Evolutionary conservation across 148 eudicot species (phyloP), one percentile per base, ranked within the genome.

Genomic region (Silene conica): DNA sequence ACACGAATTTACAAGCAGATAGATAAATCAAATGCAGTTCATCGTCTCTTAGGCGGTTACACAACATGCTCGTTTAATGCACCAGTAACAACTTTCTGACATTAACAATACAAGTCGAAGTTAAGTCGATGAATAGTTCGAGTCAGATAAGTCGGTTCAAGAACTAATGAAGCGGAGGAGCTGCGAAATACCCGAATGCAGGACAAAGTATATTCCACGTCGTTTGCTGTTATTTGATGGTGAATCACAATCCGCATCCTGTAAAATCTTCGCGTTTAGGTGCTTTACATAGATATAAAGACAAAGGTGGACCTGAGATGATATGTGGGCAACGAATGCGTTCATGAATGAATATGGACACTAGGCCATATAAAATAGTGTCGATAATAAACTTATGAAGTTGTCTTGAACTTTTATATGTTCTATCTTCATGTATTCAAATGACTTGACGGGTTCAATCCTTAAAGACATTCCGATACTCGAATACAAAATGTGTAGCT

Each of bases 221-320:
- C 96, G 41, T 77, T 81, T 70, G 60, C 84, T 28, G 96, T 86
- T 67, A 95, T 82, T 83, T 95, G 99, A 76, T 92, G 86, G 83
- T 95, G 99, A 61, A 87, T 23, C 5, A 92, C 99, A 21, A 95
- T 68, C 87, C 99, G 83, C 20, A 95, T 59, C 75, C 97, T 95
- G 92, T 75, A 78, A 66, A 20, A 12, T 16, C 43, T 38, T 38
- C 43, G 43, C 9, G 0, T 38, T 38, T 38, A 38, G 43, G 9
- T 38, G 43, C 43, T 38, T 4, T 38, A 38, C 43, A 38, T 38
- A 38, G 8, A 5, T 38, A 38, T 38, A 38, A 38, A 0, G 43
- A 38, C n/a, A n/a, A n/a, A n/a, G n/a, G n/a, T n/a, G n/a, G n/a
- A n/a, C n/a, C n/a, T n/a, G n/a, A n/a, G n/a, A n/a, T n/a, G 7